Evolutionary conservation across 805 yeast genomes (phyloP).

Genomic region (Saturnispora sanitii): DNA sequence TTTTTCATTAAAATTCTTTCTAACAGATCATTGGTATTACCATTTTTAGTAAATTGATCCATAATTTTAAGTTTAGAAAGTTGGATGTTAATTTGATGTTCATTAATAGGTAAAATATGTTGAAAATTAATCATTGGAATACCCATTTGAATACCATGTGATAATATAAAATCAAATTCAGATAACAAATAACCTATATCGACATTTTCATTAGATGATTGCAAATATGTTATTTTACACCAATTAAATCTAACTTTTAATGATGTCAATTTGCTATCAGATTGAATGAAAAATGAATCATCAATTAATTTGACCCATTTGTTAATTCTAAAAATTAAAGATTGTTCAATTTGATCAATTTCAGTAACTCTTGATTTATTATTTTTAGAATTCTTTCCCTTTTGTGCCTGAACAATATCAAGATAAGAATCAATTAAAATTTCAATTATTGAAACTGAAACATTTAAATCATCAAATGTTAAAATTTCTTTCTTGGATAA

Average conservation of each 20-base stretch:
- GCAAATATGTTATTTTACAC: constrained; percentile 37
- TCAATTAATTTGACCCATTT: constrained; percentile 40
- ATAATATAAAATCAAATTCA: constrained; percentile 20
- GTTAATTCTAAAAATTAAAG: constrained; percentile 33
- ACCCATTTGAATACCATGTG: constrained; percentile 18
- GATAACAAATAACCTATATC: constrained; percentile 29
- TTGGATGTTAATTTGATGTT: constrained; percentile 44
- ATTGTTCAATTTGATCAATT: constrained; percentile 29
- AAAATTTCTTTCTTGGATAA: constrained; percentile 4
- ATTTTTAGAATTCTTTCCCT: constrained; percentile 15
- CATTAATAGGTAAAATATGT: constrained; percentile 47
- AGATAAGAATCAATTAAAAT: constrained; percentile 35
- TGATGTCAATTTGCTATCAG: neutral
- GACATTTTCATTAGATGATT: constrained; percentile 21
- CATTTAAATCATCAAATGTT: constrained; percentile 3
- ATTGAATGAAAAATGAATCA: constrained; percentile 15
- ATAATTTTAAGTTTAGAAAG: constrained; percentile 64
- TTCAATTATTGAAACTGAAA: constrained; percentile 34
- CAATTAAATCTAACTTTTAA: constrained; percentile 35
- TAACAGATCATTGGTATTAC: constrained; percentile 20
- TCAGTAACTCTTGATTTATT: constrained; percentile 19
- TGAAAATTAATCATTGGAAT: constrained; percentile 49
- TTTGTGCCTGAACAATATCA: constrained; percentile 20
- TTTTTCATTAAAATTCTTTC: constrained; percentile 17
- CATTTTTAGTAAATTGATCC: constrained; percentile 49